Evolutionary conservation across 1,139 yeast species (phyloP).

Genomic region (Suhomyces yuchorum): DNA sequence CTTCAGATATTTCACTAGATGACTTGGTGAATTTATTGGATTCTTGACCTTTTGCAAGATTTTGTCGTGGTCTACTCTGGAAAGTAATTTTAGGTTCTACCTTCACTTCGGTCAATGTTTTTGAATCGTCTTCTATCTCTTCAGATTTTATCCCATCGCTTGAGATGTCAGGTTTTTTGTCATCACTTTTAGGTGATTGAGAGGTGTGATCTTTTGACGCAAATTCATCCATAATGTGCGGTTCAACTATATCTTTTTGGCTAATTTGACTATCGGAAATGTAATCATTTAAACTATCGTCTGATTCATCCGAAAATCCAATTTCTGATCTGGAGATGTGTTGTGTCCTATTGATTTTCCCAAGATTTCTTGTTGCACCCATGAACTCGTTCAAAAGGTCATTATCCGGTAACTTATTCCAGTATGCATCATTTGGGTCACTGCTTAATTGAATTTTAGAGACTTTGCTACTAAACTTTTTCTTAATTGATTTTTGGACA

Average conservation of each 20-base stretch:
- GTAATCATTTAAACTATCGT: background rate
- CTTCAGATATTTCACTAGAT: background rate
- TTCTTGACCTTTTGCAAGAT: too few relatives aligned
- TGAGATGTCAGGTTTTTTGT: background rate
- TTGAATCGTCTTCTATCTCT: background rate
- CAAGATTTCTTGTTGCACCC: slow-evolving; percentile 14
- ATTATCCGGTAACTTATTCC: slow-evolving; percentile 30
- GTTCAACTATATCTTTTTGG: background rate
- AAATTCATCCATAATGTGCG: background rate
- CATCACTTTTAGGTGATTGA: background rate
- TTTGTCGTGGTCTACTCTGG: background rate
- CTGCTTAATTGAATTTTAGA: background rate
- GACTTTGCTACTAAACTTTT: background rate
- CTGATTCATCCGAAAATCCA: background rate
- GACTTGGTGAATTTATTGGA: background rate
- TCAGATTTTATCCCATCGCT: background rate
- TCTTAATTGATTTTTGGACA: background rate
- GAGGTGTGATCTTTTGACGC: background rate
- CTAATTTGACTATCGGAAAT: background rate
- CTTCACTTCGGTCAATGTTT: background rate
- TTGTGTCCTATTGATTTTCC: background rate
- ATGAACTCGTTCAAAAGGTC: slow-evolving; percentile 27
- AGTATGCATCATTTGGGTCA: slow-evolving; percentile 29
- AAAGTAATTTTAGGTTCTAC: background rate
- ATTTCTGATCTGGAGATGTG: background rate